Evolutionary conservation across 129 eudicot genomes (phyloP).

Genomic region (Mikania micrantha): DNA sequence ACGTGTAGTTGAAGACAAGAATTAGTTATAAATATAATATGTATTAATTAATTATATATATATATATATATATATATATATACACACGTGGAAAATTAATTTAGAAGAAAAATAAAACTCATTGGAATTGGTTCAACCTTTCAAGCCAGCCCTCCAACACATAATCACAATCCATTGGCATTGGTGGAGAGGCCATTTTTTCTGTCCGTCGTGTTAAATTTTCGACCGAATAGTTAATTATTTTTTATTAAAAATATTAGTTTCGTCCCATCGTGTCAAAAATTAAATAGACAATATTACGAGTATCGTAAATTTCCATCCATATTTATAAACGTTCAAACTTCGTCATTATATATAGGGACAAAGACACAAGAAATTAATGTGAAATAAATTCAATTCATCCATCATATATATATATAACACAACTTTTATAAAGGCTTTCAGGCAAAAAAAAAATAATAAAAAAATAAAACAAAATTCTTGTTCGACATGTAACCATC

Average conservation of each 20-base stretch:
- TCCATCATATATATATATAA: slow-evolving; percentile 6
- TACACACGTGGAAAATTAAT: slow-evolving; percentile 24
- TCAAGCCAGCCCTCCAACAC: slow-evolving; percentile 25
- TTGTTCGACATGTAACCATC: background rate
- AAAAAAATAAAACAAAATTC: too few species aligned
- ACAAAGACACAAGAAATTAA: slow-evolving; percentile 10
- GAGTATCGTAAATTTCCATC: too few species aligned
- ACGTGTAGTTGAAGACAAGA: slow-evolving; percentile 59
- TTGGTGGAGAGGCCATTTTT: too few species aligned
- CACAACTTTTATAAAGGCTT: slow-evolving; percentile 11
- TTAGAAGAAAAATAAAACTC: slow-evolving; percentile 13
- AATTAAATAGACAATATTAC: too few species aligned
- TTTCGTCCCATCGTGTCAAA: too few species aligned
- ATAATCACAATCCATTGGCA: too few species aligned
- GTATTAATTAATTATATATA: background rate
- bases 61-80: too few species aligned
- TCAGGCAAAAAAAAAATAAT: background rate
- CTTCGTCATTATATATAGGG: background rate
- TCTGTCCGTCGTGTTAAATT: too few species aligned
- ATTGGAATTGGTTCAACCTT: slow-evolving; percentile 19
- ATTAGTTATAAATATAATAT: slow-evolving; percentile 11
- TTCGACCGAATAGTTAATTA: too few species aligned
- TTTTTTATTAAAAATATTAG: too few species aligned
- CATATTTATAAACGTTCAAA: too few species aligned
- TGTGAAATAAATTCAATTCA: background rate